These are phyloP conservation scores for Podospora pseudoanserina DNA, from an alignment of 495 filamentous ascomycete genomes.

Conservation along the genomic window DNA sequence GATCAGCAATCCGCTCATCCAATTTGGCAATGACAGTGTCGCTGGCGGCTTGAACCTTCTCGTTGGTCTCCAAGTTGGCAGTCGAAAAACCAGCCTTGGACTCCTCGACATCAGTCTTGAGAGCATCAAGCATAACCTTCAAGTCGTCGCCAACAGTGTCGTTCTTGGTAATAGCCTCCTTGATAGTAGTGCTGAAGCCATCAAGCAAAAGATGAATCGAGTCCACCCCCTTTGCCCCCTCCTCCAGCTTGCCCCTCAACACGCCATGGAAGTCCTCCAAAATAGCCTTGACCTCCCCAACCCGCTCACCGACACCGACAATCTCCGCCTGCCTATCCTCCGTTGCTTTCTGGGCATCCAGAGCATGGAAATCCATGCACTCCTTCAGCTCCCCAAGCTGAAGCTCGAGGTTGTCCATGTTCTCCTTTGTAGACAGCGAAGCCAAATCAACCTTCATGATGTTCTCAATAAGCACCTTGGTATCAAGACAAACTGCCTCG, in stretches of 20 bases:
- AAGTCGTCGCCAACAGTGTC: conserved; percentile 56
- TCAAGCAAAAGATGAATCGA: conserved; percentile 58
- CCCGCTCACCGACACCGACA: conserved; percentile 46
- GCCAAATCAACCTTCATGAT: conserved; percentile 64
- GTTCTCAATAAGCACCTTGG: conserved; percentile 70
- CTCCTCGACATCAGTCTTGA: conserved; percentile 79
- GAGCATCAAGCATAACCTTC: conserved; percentile 73
- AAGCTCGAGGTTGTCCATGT: conserved; percentile 49
- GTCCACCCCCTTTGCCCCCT: conserved; percentile 47
- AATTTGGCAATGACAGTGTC: conserved; percentile 71
- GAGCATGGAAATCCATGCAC: conserved; percentile 63
- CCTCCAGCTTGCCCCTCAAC: conserved; percentile 49
- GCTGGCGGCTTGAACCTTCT: conserved; percentile 66
- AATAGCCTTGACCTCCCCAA: conserved; percentile 49
- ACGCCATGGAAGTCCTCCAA: conserved; percentile 49
- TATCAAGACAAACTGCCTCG: conserved; percentile 72
- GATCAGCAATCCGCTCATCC: conserved; percentile 71
- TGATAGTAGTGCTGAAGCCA: conserved; percentile 55
- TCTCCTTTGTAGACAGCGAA: conserved; percentile 60
- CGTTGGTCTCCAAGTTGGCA: conserved; percentile 68
- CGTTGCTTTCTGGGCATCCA: conserved; percentile 70
- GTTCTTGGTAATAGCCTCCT: conserved; percentile 56
- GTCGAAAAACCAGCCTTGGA: conserved; percentile 65
- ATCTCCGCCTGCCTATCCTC: conserved; percentile 65
- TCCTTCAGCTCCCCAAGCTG: conserved; percentile 69